Conservation (phyloP, 129 eudicot genomes). For the Gnaphalium uliginosum region DNA sequence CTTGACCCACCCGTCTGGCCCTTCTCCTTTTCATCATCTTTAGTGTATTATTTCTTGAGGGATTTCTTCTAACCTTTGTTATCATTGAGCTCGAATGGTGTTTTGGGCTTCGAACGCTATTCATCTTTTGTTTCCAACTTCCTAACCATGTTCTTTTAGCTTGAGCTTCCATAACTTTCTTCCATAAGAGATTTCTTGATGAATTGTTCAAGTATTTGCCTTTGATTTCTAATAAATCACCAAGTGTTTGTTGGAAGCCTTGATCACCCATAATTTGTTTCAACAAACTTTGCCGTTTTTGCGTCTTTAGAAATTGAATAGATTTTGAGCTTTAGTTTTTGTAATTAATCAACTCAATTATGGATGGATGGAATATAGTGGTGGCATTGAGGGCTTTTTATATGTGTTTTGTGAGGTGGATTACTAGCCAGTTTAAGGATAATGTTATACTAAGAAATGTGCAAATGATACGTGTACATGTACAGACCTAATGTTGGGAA, state of each 20-base stretch:
- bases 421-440: conserved; percentile 35
- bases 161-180: conserved; percentile 40
- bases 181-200: conserved; percentile 37
- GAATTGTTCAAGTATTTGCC: conserved; percentile 28
- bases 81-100: neutral
- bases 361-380: conserved; percentile 37
- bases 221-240: conserved; percentile 36
- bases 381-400: conserved; percentile 36
- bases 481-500: conserved; percentile 27
- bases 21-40: conserved; percentile 38
- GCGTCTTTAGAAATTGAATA: conserved; percentile 3
- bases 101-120: conserved; percentile 7
- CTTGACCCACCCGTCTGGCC: conserved; percentile 22
- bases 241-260: conserved; percentile 35
- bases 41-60: conserved; percentile 16
- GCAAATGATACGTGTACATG: conserved; percentile 37
- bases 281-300: neutral
- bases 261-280: conserved; percentile 39
- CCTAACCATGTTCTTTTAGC: conserved; percentile 34
- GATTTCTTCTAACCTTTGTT: conserved; percentile 22
- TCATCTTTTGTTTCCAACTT: conserved; percentile 36
- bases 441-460: conserved; percentile 31
- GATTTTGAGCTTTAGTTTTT: conserved; percentile 22
- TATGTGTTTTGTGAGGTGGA: conserved; percentile 38
- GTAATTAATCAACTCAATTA: conserved; percentile 29